A percentile compares a stretch with the other conserved stretches of the same genome.
These are phyloP conservation scores for Rhizodiscina lignyota DNA, from an alignment of 495 filamentous ascomycete genomes.

Conservation along the genomic window DNA sequence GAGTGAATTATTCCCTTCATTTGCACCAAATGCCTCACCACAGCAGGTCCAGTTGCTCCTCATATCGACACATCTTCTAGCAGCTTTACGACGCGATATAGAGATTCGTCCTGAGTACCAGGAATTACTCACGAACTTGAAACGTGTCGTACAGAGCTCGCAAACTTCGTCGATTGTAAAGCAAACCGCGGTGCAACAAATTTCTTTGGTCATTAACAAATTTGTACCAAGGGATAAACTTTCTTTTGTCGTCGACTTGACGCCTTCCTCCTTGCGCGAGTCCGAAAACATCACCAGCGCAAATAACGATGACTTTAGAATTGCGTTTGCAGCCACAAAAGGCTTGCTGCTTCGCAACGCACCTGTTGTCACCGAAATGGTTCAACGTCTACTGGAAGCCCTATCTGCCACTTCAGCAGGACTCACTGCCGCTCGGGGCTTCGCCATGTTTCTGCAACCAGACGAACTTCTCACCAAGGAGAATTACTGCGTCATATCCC, in stretches of 20 bases:
- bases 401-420: conserved; percentile 33
- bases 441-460: conserved; percentile 41
- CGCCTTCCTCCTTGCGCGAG: conserved; percentile 17
- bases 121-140: conserved; percentile 18
- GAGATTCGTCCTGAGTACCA: conserved; percentile 8
- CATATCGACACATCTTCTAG: conserved; percentile 43
- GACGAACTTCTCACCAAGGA: conserved; percentile 47
- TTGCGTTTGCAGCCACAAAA: conserved; percentile 25
- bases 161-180: conserved; percentile 13
- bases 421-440: conserved; percentile 33
- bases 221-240: conserved; percentile 35
- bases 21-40: background rate
- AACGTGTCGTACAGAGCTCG: conserved; percentile 5
- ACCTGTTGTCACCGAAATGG: conserved; percentile 23
- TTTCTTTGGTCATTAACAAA: conserved; percentile 52
- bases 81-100: conserved; percentile 34
- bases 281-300: conserved; percentile 6
- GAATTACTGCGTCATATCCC: conserved; percentile 46
- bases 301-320: conserved; percentile 3
- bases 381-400: conserved; percentile 36
- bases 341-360: conserved; percentile 20
- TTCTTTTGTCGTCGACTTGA: conserved; percentile 10
- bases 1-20: background rate
- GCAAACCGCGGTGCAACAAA: conserved; percentile 38
- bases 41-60: conserved; percentile 10